Evolutionary conservation across 768 basidiomycete species (phyloP), one percentile per base, ranked within the genome.

Genomic region (Hypsizygus marmoreus): DNA sequence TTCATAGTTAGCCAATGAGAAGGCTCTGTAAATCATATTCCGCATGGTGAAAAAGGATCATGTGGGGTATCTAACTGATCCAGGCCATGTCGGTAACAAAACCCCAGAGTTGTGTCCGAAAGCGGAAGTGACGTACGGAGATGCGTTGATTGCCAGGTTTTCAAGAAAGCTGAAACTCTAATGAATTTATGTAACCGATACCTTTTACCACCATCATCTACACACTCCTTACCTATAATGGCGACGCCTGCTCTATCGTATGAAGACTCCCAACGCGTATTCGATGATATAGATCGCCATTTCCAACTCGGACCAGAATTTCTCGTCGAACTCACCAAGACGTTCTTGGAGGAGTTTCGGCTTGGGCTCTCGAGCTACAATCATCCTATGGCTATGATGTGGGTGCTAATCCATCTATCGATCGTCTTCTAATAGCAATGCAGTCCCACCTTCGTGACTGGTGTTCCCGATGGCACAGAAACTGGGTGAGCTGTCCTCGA

Each of bases 401-500:
- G 54, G 45, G 81, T 61, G n/a, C 24, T 41, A 40, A 2, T 45
- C 16, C 30, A 24, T 13, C 34, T 31, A 6, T 30, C 23, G 11
- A 28, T 19, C 29, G 46, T 20, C 40, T 47, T 45, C 45, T 60
- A 23, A 61, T 49, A 31, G 20, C 17, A 22, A 28, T 44, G 19
- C 56, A 94, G 91, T 54, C 97, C 97, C 5, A 89, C 92, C 8
- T 99, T 91, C 68, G 91, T 98, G 32, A 92, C 89, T n/a, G 86
- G 87, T 40, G 91, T 97, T 19, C 97, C 97, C 34, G 79, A 97
- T 65, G 97, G 97, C 35, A 82, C 85, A 39, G 97, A 99, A 69
- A 88, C 81, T 47, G 97, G 97, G 92, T 93, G 67, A 59, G 80
- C 64, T 30, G 24, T 41, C 36, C 17, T 30, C 9, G 20, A 29